Conservation (phyloP, 306 rosid species). For the Lithocarpus polystachyus region DNA sequence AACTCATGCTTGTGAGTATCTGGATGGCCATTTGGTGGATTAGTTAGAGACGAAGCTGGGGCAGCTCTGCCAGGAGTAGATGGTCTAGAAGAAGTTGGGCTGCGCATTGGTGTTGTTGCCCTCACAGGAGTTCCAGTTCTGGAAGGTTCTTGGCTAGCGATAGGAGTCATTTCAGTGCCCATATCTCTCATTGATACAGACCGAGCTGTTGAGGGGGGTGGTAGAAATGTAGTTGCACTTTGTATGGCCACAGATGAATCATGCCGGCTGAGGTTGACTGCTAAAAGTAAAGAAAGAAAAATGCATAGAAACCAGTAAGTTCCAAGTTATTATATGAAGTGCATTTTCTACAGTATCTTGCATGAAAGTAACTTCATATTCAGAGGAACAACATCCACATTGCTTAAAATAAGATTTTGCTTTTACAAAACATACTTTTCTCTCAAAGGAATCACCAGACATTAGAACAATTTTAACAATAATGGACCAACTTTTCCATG, state of each 20-base stretch:
- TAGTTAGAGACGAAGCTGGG: slow-evolving; percentile 27
- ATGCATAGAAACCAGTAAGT: slow-evolving; percentile 1
- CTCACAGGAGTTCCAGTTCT: slow-evolving; percentile 93
- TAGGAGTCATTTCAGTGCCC: slow-evolving; percentile 99
- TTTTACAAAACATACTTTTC: background rate
- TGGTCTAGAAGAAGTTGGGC: slow-evolving; percentile 81
- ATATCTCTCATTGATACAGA: slow-evolving; percentile 98
- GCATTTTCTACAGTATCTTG: background rate
- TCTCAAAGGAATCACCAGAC: background rate
- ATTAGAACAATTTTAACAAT: too few species aligned
- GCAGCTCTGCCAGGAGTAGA: slow-evolving; percentile 75
- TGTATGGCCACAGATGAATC: slow-evolving; percentile 67
- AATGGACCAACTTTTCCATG: background rate
- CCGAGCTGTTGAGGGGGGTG: slow-evolving; percentile 91
- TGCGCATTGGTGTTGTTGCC: slow-evolving; percentile 88
- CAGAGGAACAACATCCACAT: background rate
- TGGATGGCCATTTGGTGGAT: slow-evolving; percentile 29
- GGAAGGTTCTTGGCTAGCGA: slow-evolving; percentile 98
- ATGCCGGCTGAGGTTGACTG: slow-evolving; percentile 80
- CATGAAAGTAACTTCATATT: background rate
- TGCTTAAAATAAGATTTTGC: background rate
- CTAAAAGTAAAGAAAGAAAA: slow-evolving; percentile 28
- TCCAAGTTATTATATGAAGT: background rate
- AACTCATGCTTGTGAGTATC: slow-evolving; percentile 44
- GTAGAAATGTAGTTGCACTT: slow-evolving; percentile 74